These are phyloP conservation scores for Emergomyces africanus DNA, from an alignment of 2,329 filamentous ascomycete genomes.

Conservation along the genomic window DNA sequence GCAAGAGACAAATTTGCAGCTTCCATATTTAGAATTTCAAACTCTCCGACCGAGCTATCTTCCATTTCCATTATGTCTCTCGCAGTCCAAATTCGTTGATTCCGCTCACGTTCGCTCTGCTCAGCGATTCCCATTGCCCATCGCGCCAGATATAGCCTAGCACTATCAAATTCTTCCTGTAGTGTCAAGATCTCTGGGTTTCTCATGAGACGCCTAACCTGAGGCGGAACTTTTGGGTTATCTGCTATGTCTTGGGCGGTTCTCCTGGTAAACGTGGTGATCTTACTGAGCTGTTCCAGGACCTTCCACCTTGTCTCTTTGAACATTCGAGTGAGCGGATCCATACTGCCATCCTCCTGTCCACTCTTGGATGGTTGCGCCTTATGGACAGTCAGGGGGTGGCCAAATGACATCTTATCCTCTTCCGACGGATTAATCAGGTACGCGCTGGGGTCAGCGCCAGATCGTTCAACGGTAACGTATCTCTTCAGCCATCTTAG, in stretches of 20 bases:
- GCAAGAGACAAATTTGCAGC: slow-evolving; percentile 59
- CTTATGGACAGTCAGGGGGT: slow-evolving; percentile 29
- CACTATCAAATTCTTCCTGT: slow-evolving; percentile 95
- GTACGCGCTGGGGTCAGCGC: slow-evolving; percentile 80
- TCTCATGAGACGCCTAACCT: slow-evolving; percentile 68
- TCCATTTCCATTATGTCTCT: slow-evolving; percentile 88
- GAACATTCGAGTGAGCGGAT: slow-evolving; percentile 82
- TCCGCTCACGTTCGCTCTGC: slow-evolving; percentile 79
- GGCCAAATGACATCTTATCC: slow-evolving; percentile 69
- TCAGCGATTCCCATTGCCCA: slow-evolving; percentile 99
- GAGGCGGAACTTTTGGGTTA: slow-evolving; percentile 80
- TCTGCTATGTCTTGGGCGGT: slow-evolving; percentile 88
- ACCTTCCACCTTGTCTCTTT: slow-evolving; percentile 96
- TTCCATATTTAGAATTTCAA: slow-evolving; percentile 79
- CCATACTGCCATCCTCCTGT: slow-evolving; percentile 60
- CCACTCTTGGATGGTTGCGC: slow-evolving; percentile 10
- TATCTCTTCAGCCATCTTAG: slow-evolving; percentile 81
- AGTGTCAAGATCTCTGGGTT: slow-evolving; percentile 92
- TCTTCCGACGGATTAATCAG: slow-evolving; percentile 77
- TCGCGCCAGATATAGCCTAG: slow-evolving; percentile 80
- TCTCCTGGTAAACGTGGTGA: slow-evolving; percentile 86
- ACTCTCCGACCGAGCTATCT: slow-evolving; percentile 87
- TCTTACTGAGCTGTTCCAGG: slow-evolving; percentile 91
- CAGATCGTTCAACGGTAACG: slow-evolving; percentile 67
- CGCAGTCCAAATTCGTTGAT: slow-evolving; percentile 83